These are phyloP conservation scores for Huntiella decipiens DNA, from an alignment of 2,329 filamentous ascomycete species.

Conservation along the genomic window DNA sequence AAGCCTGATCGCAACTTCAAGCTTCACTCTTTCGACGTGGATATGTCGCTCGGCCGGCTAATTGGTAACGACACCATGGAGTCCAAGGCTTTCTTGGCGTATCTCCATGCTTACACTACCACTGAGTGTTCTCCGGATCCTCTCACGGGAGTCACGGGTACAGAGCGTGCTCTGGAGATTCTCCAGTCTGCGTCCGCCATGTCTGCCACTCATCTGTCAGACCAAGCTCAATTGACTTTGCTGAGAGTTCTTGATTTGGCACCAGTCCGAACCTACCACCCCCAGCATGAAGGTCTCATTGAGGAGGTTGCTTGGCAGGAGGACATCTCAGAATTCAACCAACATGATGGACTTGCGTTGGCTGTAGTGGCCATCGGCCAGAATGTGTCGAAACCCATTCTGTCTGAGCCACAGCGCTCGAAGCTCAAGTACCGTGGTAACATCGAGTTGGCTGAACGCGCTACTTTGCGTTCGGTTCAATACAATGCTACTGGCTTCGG, in stretches of 20 bases:
- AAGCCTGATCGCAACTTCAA: too few relatives aligned
- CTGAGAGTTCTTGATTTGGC: constrained; percentile 21
- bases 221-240: constrained; percentile 20
- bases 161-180: constrained; percentile 31
- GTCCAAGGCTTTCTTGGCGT: constrained; percentile 31
- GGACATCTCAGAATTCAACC: too few relatives aligned
- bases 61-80: constrained; percentile 30
- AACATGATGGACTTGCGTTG: too few relatives aligned
- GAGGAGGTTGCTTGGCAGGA: constrained; percentile 26
- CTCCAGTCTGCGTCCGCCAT: constrained; percentile 27
- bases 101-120: constrained; percentile 36
- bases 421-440: background rate
- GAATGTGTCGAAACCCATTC: too few relatives aligned
- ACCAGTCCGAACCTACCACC: constrained; percentile 27
- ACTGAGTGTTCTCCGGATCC: constrained; percentile 28
- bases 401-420: too few relatives aligned
- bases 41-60: constrained; percentile 29
- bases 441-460: background rate
- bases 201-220: constrained; percentile 25
- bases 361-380: too few relatives aligned
- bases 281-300: constrained; percentile 22
- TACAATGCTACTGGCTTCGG: background rate
- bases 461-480: background rate
- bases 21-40: constrained; percentile 28
- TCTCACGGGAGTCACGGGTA: constrained; percentile 30